A percentile compares a stretch with the other conserved stretches of the same genome.
Evolutionary conservation across 2,329 filamentous ascomycete genomes (phyloP).

Genomic region (Penicillium italicum): DNA sequence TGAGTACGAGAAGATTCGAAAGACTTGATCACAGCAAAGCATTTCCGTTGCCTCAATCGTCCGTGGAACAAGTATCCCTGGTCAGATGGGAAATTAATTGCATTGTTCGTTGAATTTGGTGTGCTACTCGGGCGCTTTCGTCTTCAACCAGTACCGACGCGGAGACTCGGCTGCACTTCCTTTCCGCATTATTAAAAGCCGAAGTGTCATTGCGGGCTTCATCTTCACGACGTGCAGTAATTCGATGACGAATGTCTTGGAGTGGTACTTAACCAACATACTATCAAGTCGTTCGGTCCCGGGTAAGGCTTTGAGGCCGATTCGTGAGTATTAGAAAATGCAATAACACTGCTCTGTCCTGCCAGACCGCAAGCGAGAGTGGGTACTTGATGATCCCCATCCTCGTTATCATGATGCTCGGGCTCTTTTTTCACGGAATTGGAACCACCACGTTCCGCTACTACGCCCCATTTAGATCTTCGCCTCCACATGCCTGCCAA

Average conservation of each 20-base stretch:
- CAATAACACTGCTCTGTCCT: background rate
- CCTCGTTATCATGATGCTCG: too few relatives aligned
- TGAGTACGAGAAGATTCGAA: too few relatives aligned
- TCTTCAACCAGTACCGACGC: background rate
- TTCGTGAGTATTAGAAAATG: conserved; percentile 7
- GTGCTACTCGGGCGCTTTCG: background rate
- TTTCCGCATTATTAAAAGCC: conserved; percentile 30
- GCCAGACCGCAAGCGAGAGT: conserved; percentile 20
- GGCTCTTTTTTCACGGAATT: too few relatives aligned
- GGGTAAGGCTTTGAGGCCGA: conserved; percentile 11
- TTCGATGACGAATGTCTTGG: conserved; percentile 23
- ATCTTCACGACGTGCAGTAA: conserved; percentile 24
- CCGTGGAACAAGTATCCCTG: background rate
- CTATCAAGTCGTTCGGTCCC: conserved; percentile 31
- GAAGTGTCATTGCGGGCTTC: conserved; percentile 27
- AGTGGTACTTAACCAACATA: conserved; percentile 35
- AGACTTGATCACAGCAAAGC: too few relatives aligned
- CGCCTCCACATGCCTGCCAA: too few relatives aligned
- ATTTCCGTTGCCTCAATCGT: too few relatives aligned
- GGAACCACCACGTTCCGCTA: too few relatives aligned
- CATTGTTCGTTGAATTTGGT: background rate
- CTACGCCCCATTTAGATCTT: too few relatives aligned
- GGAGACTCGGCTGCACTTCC: conserved; percentile 28
- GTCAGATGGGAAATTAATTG: background rate
- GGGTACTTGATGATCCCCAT: conserved; percentile 30